A percentile compares a stretch with the other conserved stretches of the same genome.
phyloP scores from a whole-genome alignment of 1,284 basidiomycete species.

The Tilletia walkeri region DNA sequence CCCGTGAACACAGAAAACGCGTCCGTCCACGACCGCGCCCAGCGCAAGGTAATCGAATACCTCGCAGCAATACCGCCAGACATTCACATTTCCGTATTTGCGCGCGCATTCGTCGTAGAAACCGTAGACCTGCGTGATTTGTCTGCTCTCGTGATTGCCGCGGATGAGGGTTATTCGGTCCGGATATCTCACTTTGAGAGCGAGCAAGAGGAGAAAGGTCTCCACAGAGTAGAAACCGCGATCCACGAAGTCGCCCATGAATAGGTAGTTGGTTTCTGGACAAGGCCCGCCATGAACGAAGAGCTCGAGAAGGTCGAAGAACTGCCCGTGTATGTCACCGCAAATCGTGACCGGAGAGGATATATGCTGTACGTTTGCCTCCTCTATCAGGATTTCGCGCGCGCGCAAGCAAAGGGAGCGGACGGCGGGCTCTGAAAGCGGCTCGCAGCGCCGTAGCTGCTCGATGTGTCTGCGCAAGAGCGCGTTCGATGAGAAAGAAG shows the following conservation, averaged over 20 bases:
- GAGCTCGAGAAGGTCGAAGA: slow-evolving; percentile 94
- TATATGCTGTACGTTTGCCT: slow-evolving; percentile 93
- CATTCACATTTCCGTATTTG: slow-evolving; percentile 91
- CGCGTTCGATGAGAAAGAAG: background rate
- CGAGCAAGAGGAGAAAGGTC: slow-evolving; percentile 88
- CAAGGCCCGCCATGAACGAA: slow-evolving; percentile 93
- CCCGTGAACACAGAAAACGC: slow-evolving; percentile 89
- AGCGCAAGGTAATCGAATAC: slow-evolving; percentile 96
- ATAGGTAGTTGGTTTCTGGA: slow-evolving; percentile 94
- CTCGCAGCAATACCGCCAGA: slow-evolving; percentile 98
- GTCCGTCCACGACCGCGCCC: slow-evolving; percentile 89
- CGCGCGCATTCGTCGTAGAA: slow-evolving; percentile 98
- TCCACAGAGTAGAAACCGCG: slow-evolving; percentile 97
- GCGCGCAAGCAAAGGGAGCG: slow-evolving; percentile 80
- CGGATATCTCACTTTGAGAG: slow-evolving; percentile 94
- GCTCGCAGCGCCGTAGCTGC: slow-evolving; percentile 48
- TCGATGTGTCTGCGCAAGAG: slow-evolving; percentile 35
- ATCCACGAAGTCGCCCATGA: slow-evolving; percentile 67
- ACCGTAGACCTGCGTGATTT: slow-evolving; percentile 92
- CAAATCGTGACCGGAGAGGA: slow-evolving; percentile 98
- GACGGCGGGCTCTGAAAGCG: slow-evolving; percentile 47
- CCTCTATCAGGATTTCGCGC: slow-evolving; percentile 87
- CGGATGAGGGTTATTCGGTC: slow-evolving; percentile 96
- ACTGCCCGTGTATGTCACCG: slow-evolving; percentile 98
- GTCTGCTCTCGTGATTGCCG: slow-evolving; percentile 97